Base-by-base conservation (phyloP, 257 asterid genomes). In the Solanum commersonii region DNA sequence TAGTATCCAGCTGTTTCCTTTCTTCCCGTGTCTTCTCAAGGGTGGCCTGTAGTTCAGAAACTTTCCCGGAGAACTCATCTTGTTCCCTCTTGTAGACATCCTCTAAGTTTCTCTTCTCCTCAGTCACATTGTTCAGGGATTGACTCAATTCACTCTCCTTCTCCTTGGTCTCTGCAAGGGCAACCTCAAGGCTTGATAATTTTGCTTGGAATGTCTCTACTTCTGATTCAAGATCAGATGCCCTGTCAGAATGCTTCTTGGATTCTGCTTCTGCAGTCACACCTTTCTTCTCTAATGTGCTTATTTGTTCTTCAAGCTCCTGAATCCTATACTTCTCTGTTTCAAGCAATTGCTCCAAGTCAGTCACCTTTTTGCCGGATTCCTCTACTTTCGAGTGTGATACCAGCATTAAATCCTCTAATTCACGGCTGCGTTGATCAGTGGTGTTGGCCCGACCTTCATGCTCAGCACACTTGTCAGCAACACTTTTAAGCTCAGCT, bases 251-350 rank as follows among this genome's bases (percentile, higher is more conserved):
- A 71, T 90, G 90, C 87, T 91, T 87, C 88, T 52, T 88, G 11
- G 93, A 88, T 83, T 97, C 96, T 77, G 88, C 93, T 82, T 93
- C 97, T 52, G 90, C 91, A 33, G 84, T 87, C 91, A 72, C 92
- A 37, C 88, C 87, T 88, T 94, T 95, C 87, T 91, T 92, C 82
- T 94, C 98, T 65, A 94, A 89, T 84, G 79, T 84, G 88, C 84
- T 90, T 83, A 94, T 88, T 87, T 94, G 96, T 90, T 94, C 98
- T 91, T 97, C 98, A 73, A 94, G 98, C 94, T 95, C 98, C 94
- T 92, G 95, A 89, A 93, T 93, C 93, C 95, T 93, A 22, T 91
- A 70, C 71, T 93, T 96, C 81, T 96, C 98, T 12, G 96, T 92
- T 88, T 93, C 98, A 40, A 96, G 98, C 90, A 94, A 92, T 74